Conservation (phyloP, 1,284 basidiomycete species). For the Meira nashicola region DNA sequence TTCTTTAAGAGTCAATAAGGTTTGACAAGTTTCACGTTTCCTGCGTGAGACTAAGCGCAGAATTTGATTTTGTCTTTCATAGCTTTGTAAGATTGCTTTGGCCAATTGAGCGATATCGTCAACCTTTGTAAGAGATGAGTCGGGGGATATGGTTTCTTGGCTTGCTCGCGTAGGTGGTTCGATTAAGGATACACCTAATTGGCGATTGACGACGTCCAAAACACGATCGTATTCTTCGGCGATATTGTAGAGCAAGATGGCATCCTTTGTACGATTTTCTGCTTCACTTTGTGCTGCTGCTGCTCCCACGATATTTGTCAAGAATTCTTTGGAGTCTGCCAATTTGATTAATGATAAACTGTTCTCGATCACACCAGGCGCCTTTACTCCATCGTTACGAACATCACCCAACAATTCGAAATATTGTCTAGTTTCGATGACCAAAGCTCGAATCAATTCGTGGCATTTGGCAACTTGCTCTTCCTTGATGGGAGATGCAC, state of each 20-base stretch:
- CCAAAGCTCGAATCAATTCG: slow-evolving; percentile 80
- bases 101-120: slow-evolving; percentile 72
- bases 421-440: slow-evolving; percentile 76
- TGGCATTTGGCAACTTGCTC: slow-evolving; percentile 80
- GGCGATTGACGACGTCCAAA: slow-evolving; percentile 77
- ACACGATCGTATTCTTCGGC: slow-evolving; percentile 87
- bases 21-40: slow-evolving; percentile 62
- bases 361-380: slow-evolving; percentile 78
- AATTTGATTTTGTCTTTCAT: slow-evolving; percentile 61
- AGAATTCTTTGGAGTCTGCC: slow-evolving; percentile 67
- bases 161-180: slow-evolving; percentile 25
- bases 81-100: slow-evolving; percentile 75
- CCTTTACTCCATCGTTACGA: slow-evolving; percentile 77
- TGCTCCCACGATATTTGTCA: slow-evolving; percentile 73
- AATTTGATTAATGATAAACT: slow-evolving; percentile 73
- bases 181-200: slow-evolving; percentile 67
- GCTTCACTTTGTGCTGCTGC: slow-evolving; percentile 72
- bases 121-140: slow-evolving; percentile 60
- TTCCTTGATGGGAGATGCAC: slow-evolving; percentile 61
- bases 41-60: slow-evolving; percentile 65
- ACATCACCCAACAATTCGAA: slow-evolving; percentile 84
- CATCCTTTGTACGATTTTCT: slow-evolving; percentile 71
- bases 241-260: slow-evolving; percentile 91
- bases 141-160: slow-evolving; percentile 12
- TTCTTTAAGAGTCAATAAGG: slow-evolving; percentile 74